Percentiles rank a stretch among this genome's conserved stretches.
phyloP scores from a whole-genome alignment of 805 yeast species.

The Lachancea mirantina region DNA sequence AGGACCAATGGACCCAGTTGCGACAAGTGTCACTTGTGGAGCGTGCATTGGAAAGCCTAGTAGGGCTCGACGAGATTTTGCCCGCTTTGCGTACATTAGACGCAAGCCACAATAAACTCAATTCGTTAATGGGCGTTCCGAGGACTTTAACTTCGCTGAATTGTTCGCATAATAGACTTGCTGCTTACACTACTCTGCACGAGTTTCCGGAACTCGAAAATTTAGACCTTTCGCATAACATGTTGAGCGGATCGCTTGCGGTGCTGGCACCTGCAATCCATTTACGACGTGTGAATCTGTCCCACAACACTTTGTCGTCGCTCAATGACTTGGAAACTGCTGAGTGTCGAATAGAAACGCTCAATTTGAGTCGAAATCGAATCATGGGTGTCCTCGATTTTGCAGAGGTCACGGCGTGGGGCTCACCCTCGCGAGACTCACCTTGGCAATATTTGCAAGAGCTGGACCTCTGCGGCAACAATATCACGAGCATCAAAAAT shows the following conservation, averaged over 20 bases:
- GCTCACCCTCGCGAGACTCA: constrained; percentile 5
- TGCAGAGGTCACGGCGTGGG: constrained; percentile 13
- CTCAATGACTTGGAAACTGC: constrained; percentile 16
- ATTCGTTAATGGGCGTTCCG: constrained; percentile 18
- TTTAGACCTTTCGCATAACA: constrained; percentile 20
- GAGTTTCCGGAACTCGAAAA: constrained; percentile 17
- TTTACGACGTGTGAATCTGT: constrained; percentile 18
- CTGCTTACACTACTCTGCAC: constrained; percentile 14
- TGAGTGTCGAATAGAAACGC: constrained; percentile 12
- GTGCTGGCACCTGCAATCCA: constrained; percentile 12
- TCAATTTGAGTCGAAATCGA: constrained; percentile 19
- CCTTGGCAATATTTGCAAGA: constrained; percentile 19
- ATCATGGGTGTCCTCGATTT: constrained; percentile 23
- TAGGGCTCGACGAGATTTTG: constrained; percentile 19
- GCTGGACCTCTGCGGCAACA: constrained; percentile 21
- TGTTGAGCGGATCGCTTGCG: constrained; percentile 10
- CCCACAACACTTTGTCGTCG: constrained; percentile 18
- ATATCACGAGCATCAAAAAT: constrained; percentile 19
- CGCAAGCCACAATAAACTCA: constrained; percentile 18
- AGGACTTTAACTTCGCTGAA: constrained; percentile 10
- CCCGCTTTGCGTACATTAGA: constrained; percentile 19
- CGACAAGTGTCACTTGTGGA: constrained; percentile 10
- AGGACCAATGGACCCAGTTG: constrained; percentile 12
- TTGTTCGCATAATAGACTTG: constrained; percentile 16
- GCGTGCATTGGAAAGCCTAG: constrained; percentile 12